Evolutionary conservation across 2,329 filamentous ascomycete species (phyloP).

Genomic region (Periconia sp.): DNA sequence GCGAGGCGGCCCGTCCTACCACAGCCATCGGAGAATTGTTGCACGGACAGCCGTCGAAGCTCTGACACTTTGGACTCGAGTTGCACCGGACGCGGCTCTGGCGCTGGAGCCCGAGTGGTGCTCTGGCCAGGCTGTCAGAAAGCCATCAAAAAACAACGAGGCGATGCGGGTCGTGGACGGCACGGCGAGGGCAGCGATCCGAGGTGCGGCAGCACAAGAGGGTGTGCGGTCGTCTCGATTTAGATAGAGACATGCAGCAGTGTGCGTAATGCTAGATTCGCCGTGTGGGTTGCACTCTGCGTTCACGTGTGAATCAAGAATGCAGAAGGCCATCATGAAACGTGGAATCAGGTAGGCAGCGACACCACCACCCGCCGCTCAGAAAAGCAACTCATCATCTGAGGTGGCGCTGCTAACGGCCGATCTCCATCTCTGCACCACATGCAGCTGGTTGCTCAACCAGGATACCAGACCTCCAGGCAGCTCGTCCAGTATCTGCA

Average conservation of each 20-base stretch:
- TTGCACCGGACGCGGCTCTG: constrained; percentile 11
- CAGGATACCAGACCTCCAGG: constrained; percentile 39
- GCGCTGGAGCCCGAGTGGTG: background rate
- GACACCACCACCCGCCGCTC: constrained; percentile 13
- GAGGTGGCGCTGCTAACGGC: constrained; percentile 10
- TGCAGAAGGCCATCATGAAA: constrained; percentile 3
- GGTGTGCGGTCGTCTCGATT: constrained; percentile 16
- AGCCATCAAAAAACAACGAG: too few relatives aligned
- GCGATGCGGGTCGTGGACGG: background rate
- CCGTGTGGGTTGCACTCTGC: constrained; percentile 10
- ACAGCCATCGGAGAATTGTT: constrained; percentile 30
- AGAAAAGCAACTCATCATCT: constrained; percentile 37
- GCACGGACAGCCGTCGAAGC: constrained; percentile 20
- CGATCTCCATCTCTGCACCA: constrained; percentile 9
- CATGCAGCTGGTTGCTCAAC: constrained; percentile 29
- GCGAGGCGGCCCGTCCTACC: constrained; percentile 26
- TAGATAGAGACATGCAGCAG: constrained; percentile 17
- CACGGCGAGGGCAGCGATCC: constrained; percentile 1
- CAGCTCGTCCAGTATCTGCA: constrained; percentile 68
- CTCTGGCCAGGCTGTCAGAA: too few relatives aligned
- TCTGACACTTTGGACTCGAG: constrained; percentile 19
- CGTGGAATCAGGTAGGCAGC: constrained; percentile 1
- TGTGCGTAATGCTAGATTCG: constrained; percentile 12
- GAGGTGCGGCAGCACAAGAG: constrained; percentile 11
- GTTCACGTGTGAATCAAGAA: constrained; percentile 9